Conservation (phyloP, 768 basidiomycete genomes). For the Basidioascus undulatus region DNA sequence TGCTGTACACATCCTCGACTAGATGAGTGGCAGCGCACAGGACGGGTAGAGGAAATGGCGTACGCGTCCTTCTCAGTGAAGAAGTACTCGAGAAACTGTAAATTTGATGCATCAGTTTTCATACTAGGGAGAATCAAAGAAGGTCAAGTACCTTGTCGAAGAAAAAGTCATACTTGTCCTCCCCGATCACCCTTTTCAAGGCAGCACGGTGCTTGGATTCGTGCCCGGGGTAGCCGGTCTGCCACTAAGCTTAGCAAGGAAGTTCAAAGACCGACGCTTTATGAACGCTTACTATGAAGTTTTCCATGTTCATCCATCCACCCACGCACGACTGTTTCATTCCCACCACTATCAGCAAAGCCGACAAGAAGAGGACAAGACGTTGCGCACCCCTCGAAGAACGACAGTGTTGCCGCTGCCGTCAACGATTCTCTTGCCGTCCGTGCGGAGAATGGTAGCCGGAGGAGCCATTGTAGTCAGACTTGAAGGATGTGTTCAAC, state of each 20-base stretch:
- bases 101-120: neutral
- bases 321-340: too few species aligned
- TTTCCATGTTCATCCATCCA: slow-evolving; percentile 58
- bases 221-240: slow-evolving; percentile 50
- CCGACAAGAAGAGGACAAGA: too few species aligned
- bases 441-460: slow-evolving; percentile 15
- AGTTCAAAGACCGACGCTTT: too few species aligned
- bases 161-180: slow-evolving; percentile 42
- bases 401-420: slow-evolving; percentile 32
- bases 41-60: too few species aligned
- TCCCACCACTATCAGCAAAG: too few species aligned
- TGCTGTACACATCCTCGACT: too few species aligned
- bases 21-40: too few species aligned
- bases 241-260: too few species aligned
- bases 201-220: slow-evolving; percentile 54
- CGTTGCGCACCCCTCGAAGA: slow-evolving; percentile 43
- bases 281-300: too few species aligned
- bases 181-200: slow-evolving; percentile 38
- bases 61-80: slow-evolving; percentile 55
- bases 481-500: too few species aligned
- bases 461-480: too few species aligned
- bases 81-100: slow-evolving; percentile 58
- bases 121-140: neutral
- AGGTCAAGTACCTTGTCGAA: slow-evolving; percentile 44
- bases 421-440: slow-evolving; percentile 37